Base-by-base conservation (phyloP, 2,329 filamentous ascomycete species). In the Cercospora sp. region DNA sequence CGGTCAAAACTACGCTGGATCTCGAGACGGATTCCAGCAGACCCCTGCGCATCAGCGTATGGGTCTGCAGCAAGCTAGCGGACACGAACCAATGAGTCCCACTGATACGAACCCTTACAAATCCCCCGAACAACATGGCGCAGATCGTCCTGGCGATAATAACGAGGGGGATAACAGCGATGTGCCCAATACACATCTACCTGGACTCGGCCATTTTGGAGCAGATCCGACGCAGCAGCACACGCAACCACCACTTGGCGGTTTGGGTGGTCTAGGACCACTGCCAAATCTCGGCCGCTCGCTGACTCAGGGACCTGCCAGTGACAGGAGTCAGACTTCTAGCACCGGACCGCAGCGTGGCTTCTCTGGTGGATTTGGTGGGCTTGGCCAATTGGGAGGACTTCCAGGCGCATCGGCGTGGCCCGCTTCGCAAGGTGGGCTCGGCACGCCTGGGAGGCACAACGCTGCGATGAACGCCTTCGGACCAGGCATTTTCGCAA, bases 51-150 rank as follows among this genome's bases (percentile, higher is more conserved):
- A 83, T 48, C 80, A 80, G 61, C 78, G 79, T 63, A 71, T 70
- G 28, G 82, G 81, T 61, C 78, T 82, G 63, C 79, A 81, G 59
- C 80, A 82, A 62, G 71, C 68, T 40, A 79, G 81, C 65, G 78
- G 76, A 28, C 76, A 89, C 71, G 91, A 93, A 67, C 90, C 91
- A 0, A 87, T 92, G 76, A 98, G 94, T 78, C 95, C 95, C 10
- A 95, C 94, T 0, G 92, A 97, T 75, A 98, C 95, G 3, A 99
- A 99, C 77, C 95, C 95, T 1, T 99, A 95, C 78, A 92, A 94
- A 71, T 98, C 94, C 78, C 95, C 95, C 2, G 88, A 91, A 7
- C 91, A 90, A 42, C 91, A 93, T 28, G 89, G 89, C 55, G 83
- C 83, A 5, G 89, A 92, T 59, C 72, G 73, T 28, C 67, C 73